Base-by-base conservation (phyloP, 2,329 filamentous ascomycete species). In the Chlorencoelia australis region DNA sequence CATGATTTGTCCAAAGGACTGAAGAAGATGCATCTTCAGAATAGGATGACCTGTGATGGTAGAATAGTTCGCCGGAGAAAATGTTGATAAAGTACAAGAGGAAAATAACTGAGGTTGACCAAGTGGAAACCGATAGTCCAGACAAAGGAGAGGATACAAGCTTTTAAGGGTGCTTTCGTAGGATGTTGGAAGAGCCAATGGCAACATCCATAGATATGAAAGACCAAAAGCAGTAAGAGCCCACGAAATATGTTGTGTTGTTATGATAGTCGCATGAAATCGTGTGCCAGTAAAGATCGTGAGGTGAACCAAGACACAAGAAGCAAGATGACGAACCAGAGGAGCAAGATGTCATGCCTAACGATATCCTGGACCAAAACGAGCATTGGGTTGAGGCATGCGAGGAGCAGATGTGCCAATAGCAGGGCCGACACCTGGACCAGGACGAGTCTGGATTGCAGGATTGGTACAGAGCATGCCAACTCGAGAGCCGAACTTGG, bases 401-500 rank as follows among this genome's bases (percentile, higher is more conserved):
- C 68, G 67, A 45, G 63, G 76, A 44, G 63, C 75, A 20, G 48
- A 42, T 44, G 62, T 55, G 16, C 65, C 63, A 50, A 83, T 69
- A 41, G 75, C 68, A 42, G 79, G 70, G 14, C 84, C 82, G 48
- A 78, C 73, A 19, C 84, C 83, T 47, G 88, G 86, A 27, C 88
- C 89, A 43, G 89, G 88, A 37, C 88, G 85, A 50, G 87, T 95
- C 35, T 83, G 75, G 49, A 87, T 77, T 31, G 85, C 86, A 24
- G 88, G 89, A 61, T 96, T 96, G 64, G 86, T 94, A 67, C 93
- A 98, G 37, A 98, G 81, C 89, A 98, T 96, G 20, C 91, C 91
- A 44, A 98, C 91, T 40, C 91, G 85, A 41, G 91, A 98, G 43
- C 91, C 91, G 59, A 96, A 98, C 62, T 98, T 98, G 55, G 91